Evolutionary conservation across 1,284 basidiomycete species (phyloP).

Genomic region (Fomitopsis pinicola): DNA sequence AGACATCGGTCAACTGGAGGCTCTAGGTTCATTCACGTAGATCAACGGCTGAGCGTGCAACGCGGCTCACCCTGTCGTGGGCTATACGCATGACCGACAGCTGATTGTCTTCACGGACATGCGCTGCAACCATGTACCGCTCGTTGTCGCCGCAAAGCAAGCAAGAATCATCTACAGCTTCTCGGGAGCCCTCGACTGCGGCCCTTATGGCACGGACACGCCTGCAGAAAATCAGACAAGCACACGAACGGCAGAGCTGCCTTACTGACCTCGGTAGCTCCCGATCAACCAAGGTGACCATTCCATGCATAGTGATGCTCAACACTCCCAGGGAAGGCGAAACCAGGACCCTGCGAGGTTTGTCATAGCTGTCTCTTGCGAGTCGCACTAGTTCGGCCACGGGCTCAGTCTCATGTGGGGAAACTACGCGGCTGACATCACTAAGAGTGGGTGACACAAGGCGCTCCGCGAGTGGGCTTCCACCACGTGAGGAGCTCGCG

Average conservation of each 20-base stretch:
- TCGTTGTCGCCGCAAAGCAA: constrained; percentile 26
- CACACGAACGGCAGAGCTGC: constrained; percentile 1
- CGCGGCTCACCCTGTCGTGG: constrained; percentile 22
- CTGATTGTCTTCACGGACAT: neutral
- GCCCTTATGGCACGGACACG: constrained; percentile 1
- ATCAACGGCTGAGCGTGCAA: neutral
- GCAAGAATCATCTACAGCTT: constrained; percentile 41
- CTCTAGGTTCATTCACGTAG: neutral
- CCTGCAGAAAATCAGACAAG: constrained; percentile 3
- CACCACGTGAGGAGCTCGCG: neutral
- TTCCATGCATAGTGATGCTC: constrained; percentile 34
- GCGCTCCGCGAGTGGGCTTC: neutral
- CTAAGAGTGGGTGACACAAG: neutral
- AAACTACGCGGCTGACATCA: neutral
- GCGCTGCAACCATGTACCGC: constrained; percentile 15
- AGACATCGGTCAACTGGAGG: constrained; percentile 10
- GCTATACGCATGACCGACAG: constrained; percentile 38
- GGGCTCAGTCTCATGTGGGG: neutral
- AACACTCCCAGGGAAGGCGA: constrained; percentile 12
- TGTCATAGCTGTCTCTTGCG: constrained; percentile 31
- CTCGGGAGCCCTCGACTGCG: constrained; percentile 4
- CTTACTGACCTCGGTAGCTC: constrained; percentile 10
- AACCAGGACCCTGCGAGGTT: constrained; percentile 36
- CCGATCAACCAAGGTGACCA: constrained; percentile 26
- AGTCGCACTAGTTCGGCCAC: constrained; percentile 7